A percentile compares a stretch with the other conserved stretches of the same genome.
Evolutionary conservation across 306 rosid genomes (phyloP).

Genomic region (Lathyrus tuberosus): DNA sequence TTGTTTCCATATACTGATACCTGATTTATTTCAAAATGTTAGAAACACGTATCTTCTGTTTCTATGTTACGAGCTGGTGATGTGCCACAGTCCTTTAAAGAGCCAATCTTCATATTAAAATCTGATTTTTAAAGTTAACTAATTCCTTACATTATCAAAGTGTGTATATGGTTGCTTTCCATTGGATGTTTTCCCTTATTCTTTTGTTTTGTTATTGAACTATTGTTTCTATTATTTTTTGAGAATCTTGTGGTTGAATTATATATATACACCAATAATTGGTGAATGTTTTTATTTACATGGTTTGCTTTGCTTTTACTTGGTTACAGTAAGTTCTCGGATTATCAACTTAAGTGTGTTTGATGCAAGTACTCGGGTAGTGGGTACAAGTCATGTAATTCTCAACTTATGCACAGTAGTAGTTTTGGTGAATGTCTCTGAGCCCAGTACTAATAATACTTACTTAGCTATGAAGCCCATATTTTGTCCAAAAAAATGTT

Average conservation of each 20-base stretch:
- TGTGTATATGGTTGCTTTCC: too few relatives aligned
- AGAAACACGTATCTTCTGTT: constrained; percentile 1
- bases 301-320: constrained; percentile 13
- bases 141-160: too few relatives aligned
- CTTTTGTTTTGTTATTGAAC: constrained; percentile 12
- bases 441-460: background rate
- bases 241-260: constrained; percentile 6
- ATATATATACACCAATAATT: constrained; percentile 23
- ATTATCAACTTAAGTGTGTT: constrained; percentile 14
- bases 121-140: too few relatives aligned
- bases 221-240: background rate
- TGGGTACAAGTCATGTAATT: constrained; percentile 20
- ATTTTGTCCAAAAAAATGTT: background rate
- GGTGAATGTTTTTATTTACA: constrained; percentile 19
- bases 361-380: constrained; percentile 16
- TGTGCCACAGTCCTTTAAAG: background rate
- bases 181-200: background rate
- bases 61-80: constrained; percentile 17
- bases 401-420: background rate
- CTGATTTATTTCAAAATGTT: constrained; percentile 9
- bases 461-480: constrained; percentile 29
- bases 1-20: constrained; percentile 14
- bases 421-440: constrained; percentile 10
- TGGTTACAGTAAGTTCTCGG: constrained; percentile 16
- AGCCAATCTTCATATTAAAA: too few relatives aligned